These are phyloP conservation scores for Mikania micrantha DNA, from an alignment of 129 eudicot species.

Conservation along the genomic window DNA sequence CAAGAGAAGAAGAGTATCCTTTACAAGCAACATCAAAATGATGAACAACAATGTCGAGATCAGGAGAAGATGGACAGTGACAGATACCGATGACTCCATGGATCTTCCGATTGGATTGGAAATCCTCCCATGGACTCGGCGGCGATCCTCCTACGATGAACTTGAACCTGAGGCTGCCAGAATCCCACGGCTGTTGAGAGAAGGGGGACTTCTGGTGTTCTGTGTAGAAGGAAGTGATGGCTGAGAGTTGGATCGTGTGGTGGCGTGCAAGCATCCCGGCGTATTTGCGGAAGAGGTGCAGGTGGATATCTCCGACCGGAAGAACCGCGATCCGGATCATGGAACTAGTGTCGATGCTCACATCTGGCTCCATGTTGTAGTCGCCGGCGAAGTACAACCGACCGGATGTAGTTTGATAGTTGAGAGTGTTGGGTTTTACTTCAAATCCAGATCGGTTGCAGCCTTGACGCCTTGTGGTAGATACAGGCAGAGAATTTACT, in stretches of 20 bases:
- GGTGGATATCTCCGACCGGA: slow-evolving; percentile 67
- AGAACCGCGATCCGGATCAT: slow-evolving; percentile 82
- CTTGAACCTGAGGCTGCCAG: slow-evolving; percentile 68
- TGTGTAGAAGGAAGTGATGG: slow-evolving; percentile 87
- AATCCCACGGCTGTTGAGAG: slow-evolving; percentile 83
- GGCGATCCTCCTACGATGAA: slow-evolving; percentile 83
- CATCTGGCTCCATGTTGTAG: slow-evolving; percentile 83
- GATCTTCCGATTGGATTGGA: slow-evolving; percentile 78
- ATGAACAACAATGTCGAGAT: slow-evolving; percentile 43
- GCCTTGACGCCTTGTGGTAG: background rate
- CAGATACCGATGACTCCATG: slow-evolving; percentile 75
- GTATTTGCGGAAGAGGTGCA: slow-evolving; percentile 68
- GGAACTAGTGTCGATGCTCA: slow-evolving; percentile 79
- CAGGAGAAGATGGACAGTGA: slow-evolving; percentile 80
- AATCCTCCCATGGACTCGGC: slow-evolving; percentile 91
- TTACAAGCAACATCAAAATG: slow-evolving; percentile 45
- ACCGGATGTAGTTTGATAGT: background rate
- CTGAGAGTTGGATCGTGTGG: slow-evolving; percentile 55
- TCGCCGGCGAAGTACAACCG: background rate
- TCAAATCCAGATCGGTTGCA: background rate
- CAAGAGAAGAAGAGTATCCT: slow-evolving; percentile 59
- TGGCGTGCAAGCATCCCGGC: slow-evolving; percentile 62
- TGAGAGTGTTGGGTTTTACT: background rate
- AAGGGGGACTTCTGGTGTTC: slow-evolving; percentile 89
- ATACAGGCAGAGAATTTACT: background rate